Conservation (phyloP, 768 basidiomycete species). For the Suillus subalutaceus region DNA sequence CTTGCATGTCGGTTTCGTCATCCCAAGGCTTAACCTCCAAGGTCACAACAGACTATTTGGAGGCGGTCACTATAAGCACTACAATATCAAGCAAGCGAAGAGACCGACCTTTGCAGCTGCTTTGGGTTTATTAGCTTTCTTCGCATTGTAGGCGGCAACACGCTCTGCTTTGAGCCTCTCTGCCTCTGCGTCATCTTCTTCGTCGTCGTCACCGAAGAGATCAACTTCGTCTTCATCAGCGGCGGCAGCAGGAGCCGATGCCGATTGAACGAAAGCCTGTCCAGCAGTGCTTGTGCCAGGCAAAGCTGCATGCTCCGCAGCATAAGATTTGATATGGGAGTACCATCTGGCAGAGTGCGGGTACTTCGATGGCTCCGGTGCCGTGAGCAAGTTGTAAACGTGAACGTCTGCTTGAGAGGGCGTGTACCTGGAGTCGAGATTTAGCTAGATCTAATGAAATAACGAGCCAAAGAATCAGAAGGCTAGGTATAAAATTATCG, state of each 20-base stretch:
- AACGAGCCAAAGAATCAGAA: constrained; percentile 53
- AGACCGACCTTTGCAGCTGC: constrained; percentile 76
- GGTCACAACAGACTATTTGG: constrained; percentile 88
- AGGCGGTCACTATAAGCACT: constrained; percentile 16
- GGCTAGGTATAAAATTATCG: constrained; percentile 71
- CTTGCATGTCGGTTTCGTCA: constrained; percentile 96
- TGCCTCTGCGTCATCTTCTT: constrained; percentile 82
- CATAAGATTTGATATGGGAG: constrained; percentile 89
- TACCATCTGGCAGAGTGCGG: constrained; percentile 91
- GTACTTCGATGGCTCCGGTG: constrained; percentile 63
- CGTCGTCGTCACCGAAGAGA: constrained; percentile 80
- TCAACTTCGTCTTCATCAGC: constrained; percentile 69
- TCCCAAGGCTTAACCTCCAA: constrained; percentile 99
- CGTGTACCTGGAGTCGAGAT: constrained; percentile 61
- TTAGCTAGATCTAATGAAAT: constrained; percentile 13
- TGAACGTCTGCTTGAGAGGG: constrained; percentile 94
- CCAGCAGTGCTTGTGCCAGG: constrained; percentile 86
- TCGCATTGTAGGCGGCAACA: constrained; percentile 89
- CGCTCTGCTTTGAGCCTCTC: constrained; percentile 90
- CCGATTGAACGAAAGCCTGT: constrained; percentile 65
- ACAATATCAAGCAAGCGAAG: neutral
- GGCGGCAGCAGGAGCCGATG: constrained; percentile 46
- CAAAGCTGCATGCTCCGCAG: constrained; percentile 73
- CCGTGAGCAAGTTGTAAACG: constrained; percentile 81
- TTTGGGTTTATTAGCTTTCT: constrained; percentile 92